Evolutionary conservation across 352 stramenopile genomes (phyloP), one percentile per base, ranked within the genome.

Genomic region (Proteromonas lacertae): DNA sequence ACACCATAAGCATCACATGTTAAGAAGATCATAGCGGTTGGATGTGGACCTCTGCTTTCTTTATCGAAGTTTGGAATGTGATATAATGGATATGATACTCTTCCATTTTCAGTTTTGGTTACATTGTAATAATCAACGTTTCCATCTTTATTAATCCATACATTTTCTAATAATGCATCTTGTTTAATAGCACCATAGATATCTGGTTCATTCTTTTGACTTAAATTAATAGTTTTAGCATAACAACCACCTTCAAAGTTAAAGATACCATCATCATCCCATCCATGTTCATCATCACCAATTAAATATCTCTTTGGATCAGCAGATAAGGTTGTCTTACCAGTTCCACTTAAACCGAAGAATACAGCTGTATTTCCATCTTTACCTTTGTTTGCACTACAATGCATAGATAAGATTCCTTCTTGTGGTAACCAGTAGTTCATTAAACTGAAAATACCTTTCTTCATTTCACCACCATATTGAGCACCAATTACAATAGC

Each of bases 221-320:
- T 69, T 40, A 96, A 57, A 48, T 93, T 81, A 56, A 93, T 91
- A n/a, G 77, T 92, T 65, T 96, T 96, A 44, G 82, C 83, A 53
- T 96, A 96, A 60, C 83, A 96, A 22, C 83, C 83, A 46, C 83
- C 83, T 51, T 96, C 83, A 52, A 96, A 93, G 62, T 96, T 96
- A 59, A 92, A 96, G 37, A 96, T 70, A 25, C 81, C 83, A 36
- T 90, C 58, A 41, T 94, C 66, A 47, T 93, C 77, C 80, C 79
- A 94, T 39, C 81, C 78, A 60, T 96, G 80, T 54, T 94, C 83
- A 47, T 93, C 77, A 47, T 89, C 78, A 36, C 78, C 78, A 45
- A 93, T 90, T 34, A 93, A 60, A 40, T 66, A 47, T 18, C 4
- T 10, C 30, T 25, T 35, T 2, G 67, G 66, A 51, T 81, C 67